phyloP scores from a whole-genome alignment of 1,284 basidiomycete genomes.

The Sporisorium sorghi region DNA sequence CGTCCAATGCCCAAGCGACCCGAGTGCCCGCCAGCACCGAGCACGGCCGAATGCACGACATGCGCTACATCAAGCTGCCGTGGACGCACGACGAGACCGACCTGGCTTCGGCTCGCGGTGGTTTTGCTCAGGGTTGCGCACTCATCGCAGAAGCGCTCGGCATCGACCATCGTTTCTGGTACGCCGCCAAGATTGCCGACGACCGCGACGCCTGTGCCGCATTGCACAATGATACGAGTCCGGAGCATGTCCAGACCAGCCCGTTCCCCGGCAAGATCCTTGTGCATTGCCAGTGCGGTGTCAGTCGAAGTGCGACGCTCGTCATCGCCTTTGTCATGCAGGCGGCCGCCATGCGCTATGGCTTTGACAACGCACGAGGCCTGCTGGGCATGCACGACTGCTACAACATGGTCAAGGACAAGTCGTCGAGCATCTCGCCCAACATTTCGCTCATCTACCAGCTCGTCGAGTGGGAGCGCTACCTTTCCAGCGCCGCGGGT shows the following conservation, averaged over 20 bases:
- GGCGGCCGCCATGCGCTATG: conserved; percentile 80
- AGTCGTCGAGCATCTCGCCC: conserved; percentile 71
- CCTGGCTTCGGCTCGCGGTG: conserved; percentile 50
- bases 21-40: conserved; percentile 36
- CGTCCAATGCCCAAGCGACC: conserved; percentile 48
- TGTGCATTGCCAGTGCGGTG: conserved; percentile 81
- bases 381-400: conserved; percentile 85
- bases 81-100: conserved; percentile 81
- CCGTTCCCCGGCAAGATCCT: conserved; percentile 46
- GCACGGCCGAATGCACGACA: conserved; percentile 21
- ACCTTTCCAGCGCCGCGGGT: conserved; percentile 71
- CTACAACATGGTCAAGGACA: conserved; percentile 79
- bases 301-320: conserved; percentile 91
- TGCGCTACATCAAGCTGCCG: conserved; percentile 83
- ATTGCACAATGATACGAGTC: conserved; percentile 28
- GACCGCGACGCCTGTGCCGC: conserved; percentile 74
- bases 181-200: conserved; percentile 66
- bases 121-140: conserved; percentile 59
- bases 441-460: conserved; percentile 97
- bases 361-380: conserved; percentile 37
- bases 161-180: conserved; percentile 73
- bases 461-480: conserved; percentile 90
- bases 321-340: conserved; percentile 95
- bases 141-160: conserved; percentile 71
- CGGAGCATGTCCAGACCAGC: conserved; percentile 33